Base-by-base conservation (phyloP, 352 stramenopile species). In the Globisporangium lucens region DNA sequence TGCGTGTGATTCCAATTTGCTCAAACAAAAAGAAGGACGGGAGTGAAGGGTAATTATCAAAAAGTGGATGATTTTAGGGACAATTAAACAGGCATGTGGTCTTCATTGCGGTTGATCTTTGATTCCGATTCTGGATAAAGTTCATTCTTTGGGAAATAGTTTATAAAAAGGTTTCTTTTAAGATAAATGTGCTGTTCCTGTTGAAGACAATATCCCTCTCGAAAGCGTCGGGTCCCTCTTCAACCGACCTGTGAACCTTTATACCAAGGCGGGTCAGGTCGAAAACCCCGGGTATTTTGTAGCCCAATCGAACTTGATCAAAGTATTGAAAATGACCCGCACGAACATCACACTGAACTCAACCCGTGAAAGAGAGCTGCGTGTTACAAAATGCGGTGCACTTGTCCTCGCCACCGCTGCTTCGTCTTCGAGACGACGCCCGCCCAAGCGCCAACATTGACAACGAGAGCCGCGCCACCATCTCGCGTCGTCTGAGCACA, bases 381-480 rank as follows among this genome's bases (percentile, higher is more conserved):
- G 43, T 4, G 43, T 49, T 59, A 15, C 55, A 46, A 38, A 36
- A 29, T 29, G 9, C 17, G 51, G 24, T 7, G 20, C 47, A 43
- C 47, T 55, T 24, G 27, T 36, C 27, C 7, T 58, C 27, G 3
- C 38, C 15, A 17, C 55, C 30, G 55, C 30, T 17, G 55, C 55
- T 60, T 60, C 55, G 55, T 30, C 55, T 60, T 60, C 55, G 55
- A 60, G 29, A 58, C 27, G 30, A 60, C 30, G 27, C 22, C 30
- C 3, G 30, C 29, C 24, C 17, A 60, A 46, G 55, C 30, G 24
- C 52, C 52, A 13, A 1, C 52, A 56, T 35, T 22, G 5, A 35
- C 52, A 58, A 22, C 52, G 22, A 43, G 29, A 43, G 55, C 17
- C 55, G 20, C 47, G 35, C 7, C 41, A 12, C 41, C 43, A 24